These are phyloP conservation scores for Xylaria sp. DNA, from an alignment of 2,329 filamentous ascomycete genomes.

Conservation along the genomic window DNA sequence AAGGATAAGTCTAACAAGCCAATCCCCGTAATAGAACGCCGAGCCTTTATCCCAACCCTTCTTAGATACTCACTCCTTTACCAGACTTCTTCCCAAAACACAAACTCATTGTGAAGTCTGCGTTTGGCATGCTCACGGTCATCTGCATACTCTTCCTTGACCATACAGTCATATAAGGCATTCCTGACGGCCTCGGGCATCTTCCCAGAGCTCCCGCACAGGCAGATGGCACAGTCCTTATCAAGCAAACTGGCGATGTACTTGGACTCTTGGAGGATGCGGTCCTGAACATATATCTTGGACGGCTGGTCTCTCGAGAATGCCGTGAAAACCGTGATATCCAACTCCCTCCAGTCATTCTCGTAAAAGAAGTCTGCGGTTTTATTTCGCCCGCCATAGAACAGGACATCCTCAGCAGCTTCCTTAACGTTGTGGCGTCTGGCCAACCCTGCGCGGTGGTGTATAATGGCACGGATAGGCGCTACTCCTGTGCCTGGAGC, in stretches of 20 bases:
- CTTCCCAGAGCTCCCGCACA: constrained; percentile 63
- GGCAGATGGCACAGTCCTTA: constrained; percentile 52
- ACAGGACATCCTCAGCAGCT: constrained; percentile 55
- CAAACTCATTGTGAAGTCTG: constrained; percentile 34
- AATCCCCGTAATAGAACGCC: not conserved
- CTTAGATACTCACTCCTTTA: constrained; percentile 38
- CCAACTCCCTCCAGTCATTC: constrained; percentile 70
- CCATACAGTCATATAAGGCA: constrained; percentile 57
- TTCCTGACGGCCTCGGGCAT: constrained; percentile 63
- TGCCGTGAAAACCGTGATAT: constrained; percentile 63
- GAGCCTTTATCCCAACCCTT: too few relatives aligned
- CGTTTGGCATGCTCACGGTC: constrained; percentile 48
- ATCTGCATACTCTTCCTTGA: constrained; percentile 43
- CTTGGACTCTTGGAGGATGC: constrained; percentile 52
- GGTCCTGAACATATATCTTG: constrained; percentile 63
- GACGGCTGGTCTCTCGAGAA: constrained; percentile 71
- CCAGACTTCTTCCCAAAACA: constrained; percentile 66
- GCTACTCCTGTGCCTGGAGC: constrained; percentile 88
- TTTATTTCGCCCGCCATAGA: constrained; percentile 84
- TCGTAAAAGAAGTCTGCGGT: constrained; percentile 81
- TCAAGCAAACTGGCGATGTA: constrained; percentile 47
- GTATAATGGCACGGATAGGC: constrained; percentile 80
- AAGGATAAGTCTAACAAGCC: not conserved
- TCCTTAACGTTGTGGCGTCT: not conserved
- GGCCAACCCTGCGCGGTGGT: constrained; percentile 62